These are phyloP conservation scores for Dactylellina drechsleri DNA, from an alignment of 2,329 filamentous ascomycete genomes.

Conservation along the genomic window DNA sequence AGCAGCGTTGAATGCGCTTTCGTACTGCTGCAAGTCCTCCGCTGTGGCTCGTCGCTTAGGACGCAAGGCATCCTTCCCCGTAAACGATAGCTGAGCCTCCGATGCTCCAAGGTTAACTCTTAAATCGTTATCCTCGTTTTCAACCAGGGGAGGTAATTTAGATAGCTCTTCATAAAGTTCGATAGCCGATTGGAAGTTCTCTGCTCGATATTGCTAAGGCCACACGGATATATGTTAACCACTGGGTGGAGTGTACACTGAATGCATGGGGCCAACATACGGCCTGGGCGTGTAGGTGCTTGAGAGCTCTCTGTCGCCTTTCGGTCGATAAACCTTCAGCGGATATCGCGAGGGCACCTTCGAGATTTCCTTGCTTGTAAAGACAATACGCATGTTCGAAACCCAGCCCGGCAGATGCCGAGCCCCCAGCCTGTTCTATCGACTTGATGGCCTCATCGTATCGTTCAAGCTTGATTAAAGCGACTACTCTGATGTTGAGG, in stretches of 20 bases:
- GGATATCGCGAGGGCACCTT: constrained; percentile 69
- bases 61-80: constrained; percentile 67
- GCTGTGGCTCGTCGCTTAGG: constrained; percentile 68
- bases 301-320: constrained; percentile 62
- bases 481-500: constrained; percentile 76
- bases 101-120: constrained; percentile 79
- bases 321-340: constrained; percentile 55
- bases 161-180: constrained; percentile 72
- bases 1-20: constrained; percentile 82
- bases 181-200: constrained; percentile 75
- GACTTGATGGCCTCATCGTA: constrained; percentile 79
- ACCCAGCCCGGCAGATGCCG: constrained; percentile 67
- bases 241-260: too few species aligned
- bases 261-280: constrained; percentile 58
- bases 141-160: constrained; percentile 62
- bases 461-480: constrained; percentile 82
- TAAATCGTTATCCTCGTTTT: constrained; percentile 77
- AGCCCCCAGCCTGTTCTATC: constrained; percentile 71
- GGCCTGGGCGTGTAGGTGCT: constrained; percentile 67
- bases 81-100: constrained; percentile 78
- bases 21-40: constrained; percentile 78
- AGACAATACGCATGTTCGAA: constrained; percentile 84
- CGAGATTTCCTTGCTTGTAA: constrained; percentile 78
- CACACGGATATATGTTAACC: background rate
- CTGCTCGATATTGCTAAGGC: constrained; percentile 72